Conservation (phyloP, 495 filamentous ascomycete species). For the Elasticomyces elasticus region DNA sequence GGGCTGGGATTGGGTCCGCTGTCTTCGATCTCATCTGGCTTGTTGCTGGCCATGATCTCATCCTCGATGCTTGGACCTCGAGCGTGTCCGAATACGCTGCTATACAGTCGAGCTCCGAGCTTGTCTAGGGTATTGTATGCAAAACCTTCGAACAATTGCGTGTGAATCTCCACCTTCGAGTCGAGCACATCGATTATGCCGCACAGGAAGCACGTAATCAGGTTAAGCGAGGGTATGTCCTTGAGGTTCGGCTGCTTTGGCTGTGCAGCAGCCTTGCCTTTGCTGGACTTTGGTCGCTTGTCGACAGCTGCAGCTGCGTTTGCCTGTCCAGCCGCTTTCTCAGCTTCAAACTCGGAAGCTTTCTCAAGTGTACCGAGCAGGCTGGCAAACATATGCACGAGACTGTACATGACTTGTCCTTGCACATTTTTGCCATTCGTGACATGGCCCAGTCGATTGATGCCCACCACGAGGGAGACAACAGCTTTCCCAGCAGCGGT, state of each 20-base stretch:
- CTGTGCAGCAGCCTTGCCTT: conserved; percentile 1
- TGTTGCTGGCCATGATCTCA: conserved; percentile 17
- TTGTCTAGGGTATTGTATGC: conserved; percentile 25
- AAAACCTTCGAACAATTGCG: conserved; percentile 31
- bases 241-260: not conserved
- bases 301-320: not conserved
- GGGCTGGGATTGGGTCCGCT: not conserved
- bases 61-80: conserved; percentile 19
- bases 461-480: conserved; percentile 8
- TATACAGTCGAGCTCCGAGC: conserved; percentile 24
- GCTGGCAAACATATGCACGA: conserved; percentile 11
- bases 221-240: conserved; percentile 1
- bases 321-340: not conserved
- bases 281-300: not conserved
- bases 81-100: conserved; percentile 21
- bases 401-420: conserved; percentile 17
- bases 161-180: conserved; percentile 15
- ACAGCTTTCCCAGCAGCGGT: conserved; percentile 4
- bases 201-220: conserved; percentile 12
- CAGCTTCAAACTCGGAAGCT: not conserved
- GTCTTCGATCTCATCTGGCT: conserved; percentile 3
- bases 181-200: conserved; percentile 15
- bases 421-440: conserved; percentile 7
- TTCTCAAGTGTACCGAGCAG: conserved; percentile 10
- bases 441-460: conserved; percentile 10